A percentile compares a stretch with the other conserved stretches of the same genome.
phyloP scores from a whole-genome alignment of 2,329 filamentous ascomycete species.

The Fusarium continuum region DNA sequence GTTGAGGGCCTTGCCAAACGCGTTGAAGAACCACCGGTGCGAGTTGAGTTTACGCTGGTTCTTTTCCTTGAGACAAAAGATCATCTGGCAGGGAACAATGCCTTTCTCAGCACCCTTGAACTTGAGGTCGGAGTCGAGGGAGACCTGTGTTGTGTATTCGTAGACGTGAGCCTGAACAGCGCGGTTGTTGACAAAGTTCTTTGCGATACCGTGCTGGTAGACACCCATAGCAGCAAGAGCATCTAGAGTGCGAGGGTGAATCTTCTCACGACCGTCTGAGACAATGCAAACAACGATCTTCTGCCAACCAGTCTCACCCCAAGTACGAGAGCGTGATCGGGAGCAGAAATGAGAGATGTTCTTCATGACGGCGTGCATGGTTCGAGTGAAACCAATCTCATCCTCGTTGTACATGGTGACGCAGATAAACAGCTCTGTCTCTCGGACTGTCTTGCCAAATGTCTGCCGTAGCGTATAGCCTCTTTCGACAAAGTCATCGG shows the following conservation, averaged over 20 bases:
- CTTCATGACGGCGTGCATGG: slow-evolving; percentile 98
- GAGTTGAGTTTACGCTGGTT: slow-evolving; percentile 98
- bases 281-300: slow-evolving; percentile 99
- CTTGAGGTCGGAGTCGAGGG: slow-evolving; percentile 91
- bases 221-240: slow-evolving; percentile 96
- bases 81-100: slow-evolving; percentile 96
- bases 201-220: slow-evolving; percentile 97
- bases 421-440: slow-evolving; percentile 96
- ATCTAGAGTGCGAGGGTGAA: slow-evolving; percentile 92
- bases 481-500: slow-evolving; percentile 87
- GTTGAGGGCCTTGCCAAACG: slow-evolving; percentile 89
- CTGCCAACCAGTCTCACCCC: slow-evolving; percentile 97
- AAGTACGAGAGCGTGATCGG: slow-evolving; percentile 89
- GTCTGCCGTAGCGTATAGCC: slow-evolving; percentile 95
- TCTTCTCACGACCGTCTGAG: slow-evolving; percentile 87
- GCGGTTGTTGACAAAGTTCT: slow-evolving; percentile 96
- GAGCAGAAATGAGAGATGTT: slow-evolving; percentile 98
- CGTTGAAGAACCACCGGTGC: slow-evolving; percentile 99
- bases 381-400: slow-evolving; percentile 94
- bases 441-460: slow-evolving; percentile 81
- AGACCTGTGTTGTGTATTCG: slow-evolving; percentile 98
- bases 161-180: slow-evolving; percentile 97
- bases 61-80: slow-evolving; percentile 98
- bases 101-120: slow-evolving; percentile 99
- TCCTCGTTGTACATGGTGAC: slow-evolving; percentile 99